Percentiles rank a stretch among this genome's conserved stretches.
Conservation (phyloP, 768 basidiomycete species). For the Russula olivacea region DNA sequence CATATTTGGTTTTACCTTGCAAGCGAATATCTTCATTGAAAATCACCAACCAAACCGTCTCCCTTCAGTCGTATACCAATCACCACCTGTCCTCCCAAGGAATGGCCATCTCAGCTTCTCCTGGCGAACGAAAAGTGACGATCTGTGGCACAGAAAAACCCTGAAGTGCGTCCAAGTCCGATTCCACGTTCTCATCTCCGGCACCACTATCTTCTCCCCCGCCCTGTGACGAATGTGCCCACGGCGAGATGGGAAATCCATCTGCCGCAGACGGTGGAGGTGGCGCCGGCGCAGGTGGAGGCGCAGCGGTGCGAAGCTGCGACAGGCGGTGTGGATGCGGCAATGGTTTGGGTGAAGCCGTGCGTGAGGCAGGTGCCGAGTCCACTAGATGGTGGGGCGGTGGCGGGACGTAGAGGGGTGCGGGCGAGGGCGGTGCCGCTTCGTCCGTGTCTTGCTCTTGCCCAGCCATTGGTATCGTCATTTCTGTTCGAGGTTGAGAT, state of each 20-base stretch:
- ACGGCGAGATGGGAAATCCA: conserved; percentile 19
- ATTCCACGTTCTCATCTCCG: neutral
- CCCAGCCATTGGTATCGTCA: neutral
- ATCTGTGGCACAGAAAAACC: conserved; percentile 8
- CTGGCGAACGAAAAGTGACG: conserved; percentile 6
- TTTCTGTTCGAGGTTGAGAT: neutral
- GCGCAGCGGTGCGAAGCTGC: conserved; percentile 13
- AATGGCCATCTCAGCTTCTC: conserved; percentile 2
- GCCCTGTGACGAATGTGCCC: conserved; percentile 1
- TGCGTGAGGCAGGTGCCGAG: conserved; percentile 18
- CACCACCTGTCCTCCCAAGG: conserved; percentile 20
- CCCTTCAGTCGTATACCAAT: neutral
- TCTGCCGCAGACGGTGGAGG: conserved; percentile 23
- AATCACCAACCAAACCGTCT: neutral
- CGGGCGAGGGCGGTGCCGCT: conserved; percentile 18
- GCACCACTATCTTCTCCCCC: neutral
- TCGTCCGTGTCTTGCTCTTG: neutral
- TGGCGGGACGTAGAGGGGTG: conserved; percentile 23
- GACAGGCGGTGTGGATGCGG: conserved; percentile 22
- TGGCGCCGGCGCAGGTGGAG: conserved; percentile 15
- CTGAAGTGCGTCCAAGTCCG: neutral
- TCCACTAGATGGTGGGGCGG: conserved; percentile 17
- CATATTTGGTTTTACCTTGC: neutral
- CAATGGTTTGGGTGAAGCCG: conserved; percentile 19
- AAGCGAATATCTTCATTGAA: neutral